Conservation (phyloP, 1,284 basidiomycete genomes). For the Irpex sp. region DNA sequence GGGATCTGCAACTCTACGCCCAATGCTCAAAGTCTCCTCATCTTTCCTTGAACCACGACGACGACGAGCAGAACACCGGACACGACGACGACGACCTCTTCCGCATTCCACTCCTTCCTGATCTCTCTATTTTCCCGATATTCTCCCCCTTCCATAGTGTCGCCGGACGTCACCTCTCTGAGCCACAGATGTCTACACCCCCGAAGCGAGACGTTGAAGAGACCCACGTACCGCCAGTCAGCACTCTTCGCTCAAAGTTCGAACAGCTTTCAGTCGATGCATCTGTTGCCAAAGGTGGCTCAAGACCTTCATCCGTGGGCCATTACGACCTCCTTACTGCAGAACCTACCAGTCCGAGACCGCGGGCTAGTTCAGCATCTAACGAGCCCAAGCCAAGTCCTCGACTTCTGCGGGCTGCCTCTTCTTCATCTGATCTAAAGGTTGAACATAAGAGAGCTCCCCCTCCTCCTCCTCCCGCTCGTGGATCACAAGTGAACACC, state of each 20-base stretch:
- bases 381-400: slow-evolving; percentile 20
- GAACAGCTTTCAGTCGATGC: slow-evolving; percentile 48
- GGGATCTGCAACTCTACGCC: neutral
- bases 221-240: slow-evolving; percentile 54
- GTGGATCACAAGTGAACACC: slow-evolving; percentile 35
- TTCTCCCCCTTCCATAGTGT: slow-evolving; percentile 6
- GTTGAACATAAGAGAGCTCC: slow-evolving; percentile 41
- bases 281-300: slow-evolving; percentile 16
- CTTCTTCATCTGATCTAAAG: slow-evolving; percentile 54
- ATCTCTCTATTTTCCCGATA: neutral
- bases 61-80: neutral
- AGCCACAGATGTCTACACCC: slow-evolving; percentile 2
- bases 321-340: slow-evolving; percentile 21
- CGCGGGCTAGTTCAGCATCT: slow-evolving; percentile 35
- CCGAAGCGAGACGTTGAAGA: slow-evolving; percentile 35
- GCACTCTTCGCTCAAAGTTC: slow-evolving; percentile 63
- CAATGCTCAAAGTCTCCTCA: neutral
- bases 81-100: neutral
- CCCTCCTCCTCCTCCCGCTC: slow-evolving; percentile 49
- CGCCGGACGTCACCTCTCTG: slow-evolving; percentile 13
- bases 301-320: slow-evolving; percentile 6
- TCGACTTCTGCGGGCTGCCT: slow-evolving; percentile 36
- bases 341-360: slow-evolving; percentile 32
- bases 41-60: neutral
- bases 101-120: neutral